Percentiles rank a stretch among this genome's conserved stretches.
Conservation (phyloP, 192 early-diverging fungal genomes). For the Dissophora globulifera region DNA sequence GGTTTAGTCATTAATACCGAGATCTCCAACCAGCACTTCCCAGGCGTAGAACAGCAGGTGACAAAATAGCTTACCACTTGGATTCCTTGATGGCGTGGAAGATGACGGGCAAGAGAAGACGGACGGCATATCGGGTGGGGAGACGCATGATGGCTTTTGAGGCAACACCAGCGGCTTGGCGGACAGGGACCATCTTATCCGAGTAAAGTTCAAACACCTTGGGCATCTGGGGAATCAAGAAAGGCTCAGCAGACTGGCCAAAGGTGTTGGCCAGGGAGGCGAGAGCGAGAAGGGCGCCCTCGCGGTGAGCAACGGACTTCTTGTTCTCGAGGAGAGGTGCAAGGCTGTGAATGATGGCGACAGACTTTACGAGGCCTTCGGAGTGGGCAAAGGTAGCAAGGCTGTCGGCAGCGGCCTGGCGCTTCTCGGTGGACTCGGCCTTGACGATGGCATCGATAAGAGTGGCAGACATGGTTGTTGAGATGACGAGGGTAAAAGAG, state of each 20-base stretch:
- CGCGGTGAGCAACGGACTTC: constrained; percentile 71
- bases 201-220: constrained; percentile 70
- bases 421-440: constrained; percentile 58
- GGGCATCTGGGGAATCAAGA: constrained; percentile 70
- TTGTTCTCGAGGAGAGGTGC: constrained; percentile 73
- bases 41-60: constrained; percentile 38
- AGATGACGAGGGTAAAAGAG: constrained; percentile 11
- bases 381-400: constrained; percentile 73
- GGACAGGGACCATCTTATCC: constrained; percentile 61
- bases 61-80: constrained; percentile 34
- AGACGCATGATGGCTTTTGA: constrained; percentile 58
- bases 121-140: constrained; percentile 58
- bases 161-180: constrained; percentile 55
- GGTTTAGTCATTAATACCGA: too few relatives aligned
- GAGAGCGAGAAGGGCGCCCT: constrained; percentile 71
- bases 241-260: constrained; percentile 73
- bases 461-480: constrained; percentile 30
- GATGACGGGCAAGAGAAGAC: constrained; percentile 57
- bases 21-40: too few relatives aligned
- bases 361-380: constrained; percentile 65
- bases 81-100: constrained; percentile 66
- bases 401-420: constrained; percentile 64
- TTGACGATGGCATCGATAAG: constrained; percentile 52
- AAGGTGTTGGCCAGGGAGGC: constrained; percentile 65
- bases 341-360: constrained; percentile 68